A percentile compares a stretch with the other conserved stretches of the same genome.
Conservation (phyloP, 768 basidiomycete species). For the Kwoniella sp. region DNA sequence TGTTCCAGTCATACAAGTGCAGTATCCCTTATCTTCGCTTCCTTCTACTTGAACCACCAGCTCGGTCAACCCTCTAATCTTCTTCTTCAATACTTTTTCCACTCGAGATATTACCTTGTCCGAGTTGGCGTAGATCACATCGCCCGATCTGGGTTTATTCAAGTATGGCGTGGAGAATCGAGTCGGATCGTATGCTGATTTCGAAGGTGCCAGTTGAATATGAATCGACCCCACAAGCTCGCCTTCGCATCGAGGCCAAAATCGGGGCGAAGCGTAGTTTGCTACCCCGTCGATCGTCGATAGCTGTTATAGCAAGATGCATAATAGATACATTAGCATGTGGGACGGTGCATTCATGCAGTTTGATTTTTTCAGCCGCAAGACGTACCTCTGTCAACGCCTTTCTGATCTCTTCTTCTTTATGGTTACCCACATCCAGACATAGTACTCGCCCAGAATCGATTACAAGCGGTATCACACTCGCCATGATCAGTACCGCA, state of each 20-base stretch:
- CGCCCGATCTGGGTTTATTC: constrained; percentile 58
- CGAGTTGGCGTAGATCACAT: constrained; percentile 63
- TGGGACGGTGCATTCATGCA: background rate
- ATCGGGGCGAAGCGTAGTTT: constrained; percentile 77
- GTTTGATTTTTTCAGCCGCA: too few species aligned
- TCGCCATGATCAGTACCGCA: constrained; percentile 88
- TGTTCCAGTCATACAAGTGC: constrained; percentile 52
- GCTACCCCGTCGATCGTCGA: constrained; percentile 70
- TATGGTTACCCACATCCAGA: constrained; percentile 71
- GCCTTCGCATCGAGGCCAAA: constrained; percentile 93
- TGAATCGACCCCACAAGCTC: constrained; percentile 88
- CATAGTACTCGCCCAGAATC: constrained; percentile 87
- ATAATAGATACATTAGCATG: background rate
- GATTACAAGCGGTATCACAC: constrained; percentile 90
- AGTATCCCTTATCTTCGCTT: constrained; percentile 47
- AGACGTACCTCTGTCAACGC: constrained; percentile 57
- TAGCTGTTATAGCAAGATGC: constrained; percentile 10
- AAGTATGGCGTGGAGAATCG: constrained; percentile 20
- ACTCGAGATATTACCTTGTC: constrained; percentile 78
- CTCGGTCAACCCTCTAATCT: constrained; percentile 81
- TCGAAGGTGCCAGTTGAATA: constrained; percentile 74
- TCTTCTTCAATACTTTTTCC: constrained; percentile 67
- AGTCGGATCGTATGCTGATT: constrained; percentile 62
- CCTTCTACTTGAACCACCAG: constrained; percentile 83
- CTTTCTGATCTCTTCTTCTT: constrained; percentile 56